Evolutionary conservation across 139 green algal genomes (phyloP), one percentile per base, ranked within the genome.

Genomic region (Astrephomene gubernaculifera): DNA sequence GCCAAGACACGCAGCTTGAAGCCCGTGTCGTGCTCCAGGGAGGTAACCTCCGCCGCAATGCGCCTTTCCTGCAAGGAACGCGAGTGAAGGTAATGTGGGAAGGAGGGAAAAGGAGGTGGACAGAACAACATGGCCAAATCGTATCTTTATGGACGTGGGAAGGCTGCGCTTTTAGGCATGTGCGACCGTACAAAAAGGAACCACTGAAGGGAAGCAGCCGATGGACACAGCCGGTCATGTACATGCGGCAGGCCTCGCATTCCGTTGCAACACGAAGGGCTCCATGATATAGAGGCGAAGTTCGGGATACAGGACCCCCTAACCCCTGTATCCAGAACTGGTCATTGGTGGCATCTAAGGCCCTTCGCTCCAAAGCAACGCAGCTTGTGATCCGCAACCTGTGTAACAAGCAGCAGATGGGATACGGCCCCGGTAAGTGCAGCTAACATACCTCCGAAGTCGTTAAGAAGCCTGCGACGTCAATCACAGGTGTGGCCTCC

Each of bases 1-100:
- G 96, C 95, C 54, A 99, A 92, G 65, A 99, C 91, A 1, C 97
- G 88, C 71, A 99, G 90, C 89, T 97, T 98, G 71, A 98, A 92
- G 22, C 97, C 97, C 2, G 96, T 99, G 90, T 99, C 97, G 24
- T 81, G 35, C 88, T 99, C 96, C 41, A 99, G 69, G 4, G 69
- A 74, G 29, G 91, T 69, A 12, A 99, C 89, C 81, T 95, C 78
- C 5, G 81, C 52, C 7, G 68, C 83, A 35, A 99, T 94, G 33
- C 92, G 88, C 19, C 81, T 83, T 83, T 98, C 94, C 94, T 98
- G 90, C 79, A 70, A 57, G 49, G 49, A 12, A 69, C 29, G 61
- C 29, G 61, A n/a, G 29, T 6, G 3, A 39, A 69, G 61, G 61
- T 4, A n/a, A 38, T 65, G 6, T 25, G 49, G 49, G 49, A 57